Evolutionary conservation across 1,284 basidiomycete species (phyloP).

Genomic region (Ustilago curta): DNA sequence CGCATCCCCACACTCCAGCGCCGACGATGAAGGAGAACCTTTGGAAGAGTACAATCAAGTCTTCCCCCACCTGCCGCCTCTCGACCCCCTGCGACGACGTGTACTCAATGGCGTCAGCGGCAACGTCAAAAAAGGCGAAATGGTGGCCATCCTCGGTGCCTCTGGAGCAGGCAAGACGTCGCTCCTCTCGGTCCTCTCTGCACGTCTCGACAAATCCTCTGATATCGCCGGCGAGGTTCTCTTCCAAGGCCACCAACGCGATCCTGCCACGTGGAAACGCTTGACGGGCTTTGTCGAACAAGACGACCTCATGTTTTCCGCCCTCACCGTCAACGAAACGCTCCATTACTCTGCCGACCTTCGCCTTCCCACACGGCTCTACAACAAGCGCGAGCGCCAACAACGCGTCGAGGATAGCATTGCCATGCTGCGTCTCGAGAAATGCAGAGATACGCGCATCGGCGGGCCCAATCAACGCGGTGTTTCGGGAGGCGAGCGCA

Average conservation of each 20-base stretch:
- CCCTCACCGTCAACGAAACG: slow-evolving; percentile 55
- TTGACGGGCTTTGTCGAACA: slow-evolving; percentile 59
- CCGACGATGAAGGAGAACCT: slow-evolving; percentile 9
- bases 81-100: slow-evolving; percentile 39
- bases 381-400: slow-evolving; percentile 40
- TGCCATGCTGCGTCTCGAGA: slow-evolving; percentile 53
- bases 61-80: slow-evolving; percentile 39
- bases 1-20: slow-evolving; percentile 4
- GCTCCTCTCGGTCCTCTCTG: slow-evolving; percentile 56
- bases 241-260: slow-evolving; percentile 44
- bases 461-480: slow-evolving; percentile 50
- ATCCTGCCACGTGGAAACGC: slow-evolving; percentile 57
- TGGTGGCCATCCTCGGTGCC: slow-evolving; percentile 58
- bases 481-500: slow-evolving; percentile 57
- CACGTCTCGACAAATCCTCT: slow-evolving; percentile 47
- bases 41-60: slow-evolving; percentile 34
- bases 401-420: slow-evolving; percentile 54
- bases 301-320: slow-evolving; percentile 55
- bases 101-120: slow-evolving; percentile 52
- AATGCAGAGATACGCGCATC: slow-evolving; percentile 48
- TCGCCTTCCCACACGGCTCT: slow-evolving; percentile 37
- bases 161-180: slow-evolving; percentile 60
- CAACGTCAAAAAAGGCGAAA: slow-evolving; percentile 45
- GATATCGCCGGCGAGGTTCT: slow-evolving; percentile 46
- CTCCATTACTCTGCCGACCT: slow-evolving; percentile 57